Evolutionary conservation across 371 early-diverging fungal species (phyloP), one percentile per base, ranked within the genome.

Genomic region (Apophysomyces ossiformis): DNA sequence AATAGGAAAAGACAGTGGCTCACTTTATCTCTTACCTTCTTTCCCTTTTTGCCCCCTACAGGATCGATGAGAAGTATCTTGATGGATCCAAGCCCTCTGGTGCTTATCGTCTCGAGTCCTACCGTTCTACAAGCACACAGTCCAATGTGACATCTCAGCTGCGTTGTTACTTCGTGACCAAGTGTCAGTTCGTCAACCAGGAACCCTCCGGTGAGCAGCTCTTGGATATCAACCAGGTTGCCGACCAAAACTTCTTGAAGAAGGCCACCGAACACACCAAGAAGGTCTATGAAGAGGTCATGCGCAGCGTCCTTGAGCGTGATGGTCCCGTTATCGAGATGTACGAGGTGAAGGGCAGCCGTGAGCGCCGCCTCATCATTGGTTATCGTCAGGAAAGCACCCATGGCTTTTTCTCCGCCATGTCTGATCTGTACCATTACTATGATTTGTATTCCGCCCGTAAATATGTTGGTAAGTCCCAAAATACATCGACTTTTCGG

Each of bases 391-490:
- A 97, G 77, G 85, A 92, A 72, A 95, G 92, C 76, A 97, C 99
- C 7, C 91, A 92, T 75, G 85, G 87, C 47, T 96, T 96, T 85
- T 94, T 96, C 75, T 92, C 97, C 13, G 97, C 97, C 69, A 86
- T 98, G 85, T 96, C 96, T 39, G 98, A 99, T 81, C 83, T 99
- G 70, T 99, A 98, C 87, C 99, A 99, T 82, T 99, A 93, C 87
- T 98, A 99, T 85, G 91, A 90, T 68, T 78, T 99, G 68, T 97
- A 92, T 82, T 95, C 97, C 60, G 92, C 95, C 66, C 87, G 98
- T 68, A 98, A 98, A 86, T 96, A 97, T 84, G 96, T 97, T 75
- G 90, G 89, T 89, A 73, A 75, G 85, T 74, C 32, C 60, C 16
- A 57, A 37, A 21, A 57, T 18, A 45, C 37, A 13, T 47, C 15